These are phyloP conservation scores for Pythium guiyangense DNA, from an alignment of 352 stramenopile species.

Conservation along the genomic window DNA sequence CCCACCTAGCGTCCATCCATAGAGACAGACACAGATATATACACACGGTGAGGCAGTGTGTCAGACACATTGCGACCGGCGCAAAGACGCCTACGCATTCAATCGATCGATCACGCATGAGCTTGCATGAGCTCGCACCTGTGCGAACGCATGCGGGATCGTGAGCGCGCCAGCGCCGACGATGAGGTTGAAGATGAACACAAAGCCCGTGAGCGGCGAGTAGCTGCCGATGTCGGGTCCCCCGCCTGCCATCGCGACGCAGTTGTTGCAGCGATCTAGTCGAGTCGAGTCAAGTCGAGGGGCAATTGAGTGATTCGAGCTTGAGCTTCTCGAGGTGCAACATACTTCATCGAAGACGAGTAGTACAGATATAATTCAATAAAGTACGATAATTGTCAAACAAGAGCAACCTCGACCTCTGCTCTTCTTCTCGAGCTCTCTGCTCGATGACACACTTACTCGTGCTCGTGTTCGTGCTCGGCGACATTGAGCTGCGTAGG, in stretches of 20 bases:
- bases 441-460: no score
- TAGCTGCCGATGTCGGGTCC: slow-evolving; percentile 61
- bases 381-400: no score
- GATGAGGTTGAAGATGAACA: slow-evolving; percentile 92
- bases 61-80: not conserved
- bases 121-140: slow-evolving; percentile 26
- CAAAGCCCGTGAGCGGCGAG: slow-evolving; percentile 82
- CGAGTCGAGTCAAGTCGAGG: not conserved
- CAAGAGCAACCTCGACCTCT: no score
- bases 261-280: not conserved
- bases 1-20: slow-evolving; percentile 32
- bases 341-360: no score
- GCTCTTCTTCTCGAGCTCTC: no score
- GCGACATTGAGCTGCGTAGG: no score
- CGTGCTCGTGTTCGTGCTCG: no score
- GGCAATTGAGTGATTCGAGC: no score
- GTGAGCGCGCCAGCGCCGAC: slow-evolving; percentile 82
- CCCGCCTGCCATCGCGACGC: slow-evolving; percentile 38
- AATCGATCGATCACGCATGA: not conserved
- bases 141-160: slow-evolving; percentile 81
- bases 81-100: no score
- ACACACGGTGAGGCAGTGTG: not conserved
- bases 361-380: no score
- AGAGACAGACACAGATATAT: no score
- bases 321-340: no score